Base-by-base conservation (phyloP, 2,329 filamentous ascomycete species). In the Blumeria hordei region DNA sequence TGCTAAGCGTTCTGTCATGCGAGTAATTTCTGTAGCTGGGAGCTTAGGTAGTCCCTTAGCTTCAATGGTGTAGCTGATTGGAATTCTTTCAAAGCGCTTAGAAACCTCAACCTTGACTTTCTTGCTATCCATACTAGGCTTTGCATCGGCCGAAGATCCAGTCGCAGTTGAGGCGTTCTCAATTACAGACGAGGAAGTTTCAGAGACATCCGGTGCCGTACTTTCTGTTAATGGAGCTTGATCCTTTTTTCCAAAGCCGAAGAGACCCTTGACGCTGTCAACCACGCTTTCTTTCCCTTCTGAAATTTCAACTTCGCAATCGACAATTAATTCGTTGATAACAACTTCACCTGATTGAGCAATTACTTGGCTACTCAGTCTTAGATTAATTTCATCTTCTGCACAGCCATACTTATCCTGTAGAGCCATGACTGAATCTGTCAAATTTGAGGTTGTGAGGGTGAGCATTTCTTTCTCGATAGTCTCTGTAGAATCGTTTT, bases 241-340 rank as follows among this genome's bases (percentile, higher is more conserved):
- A 55, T 90, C 85, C 35, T 84, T 83, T 69, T 94, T 94, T 32
- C 90, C 92, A 65, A 96, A 88, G 6, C 92, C 92, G 65, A 98
- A 93, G 59, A 95, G 77, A 60, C 88, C 93, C 74, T 98, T 98
- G 60, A 96, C 86, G 45, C 87, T 88, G 64, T 94, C 90, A 51
- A 95, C 85, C 52, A 96, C 77, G 54, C 83, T 81, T 59, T 85
- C 85, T 66, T 88, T 86, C 68, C 78, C 78, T 51, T 81, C 78
- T 50, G 81, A 79, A 8, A 69, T 67, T 54, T 93, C 85, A 32
- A 83, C 77, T 66, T 94, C 85, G 64, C 92, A 98, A 66, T 88
- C 88, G 6, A 92, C 81, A 56, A 75, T 75, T n/a, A 83, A 84
- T 62, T 78, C 78, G 55, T 76, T 68, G 54, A 96, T 75, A 58